These are phyloP conservation scores for Clathrus columnatus DNA, from an alignment of 768 basidiomycete species.

Conservation along the genomic window DNA sequence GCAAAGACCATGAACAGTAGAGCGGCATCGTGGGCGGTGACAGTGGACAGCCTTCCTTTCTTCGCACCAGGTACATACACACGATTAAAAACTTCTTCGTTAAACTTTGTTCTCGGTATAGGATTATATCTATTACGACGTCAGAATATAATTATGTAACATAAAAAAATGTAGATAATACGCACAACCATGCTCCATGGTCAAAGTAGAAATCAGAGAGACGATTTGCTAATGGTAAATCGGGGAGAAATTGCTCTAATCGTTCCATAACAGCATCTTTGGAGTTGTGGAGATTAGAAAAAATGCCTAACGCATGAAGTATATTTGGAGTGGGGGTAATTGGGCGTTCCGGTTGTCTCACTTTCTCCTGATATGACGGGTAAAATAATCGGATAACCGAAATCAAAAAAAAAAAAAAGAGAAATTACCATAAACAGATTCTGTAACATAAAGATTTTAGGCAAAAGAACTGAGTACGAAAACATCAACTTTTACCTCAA, in stretches of 20 bases:
- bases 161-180: constrained; percentile 17
- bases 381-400: background rate
- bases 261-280: constrained; percentile 3
- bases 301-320: constrained; percentile 5
- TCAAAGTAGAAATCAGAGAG: constrained; percentile 61
- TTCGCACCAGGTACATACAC: constrained; percentile 33
- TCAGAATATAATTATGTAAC: constrained; percentile 4
- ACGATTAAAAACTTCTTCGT: constrained; percentile 43
- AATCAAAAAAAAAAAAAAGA: background rate
- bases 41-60: constrained; percentile 14
- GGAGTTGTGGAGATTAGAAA: constrained; percentile 4
- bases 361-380: background rate
- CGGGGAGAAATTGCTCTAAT: constrained; percentile 31
- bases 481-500: constrained; percentile 3
- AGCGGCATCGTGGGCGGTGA: constrained; percentile 45
- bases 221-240: constrained; percentile 47
- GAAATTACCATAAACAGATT: constrained; percentile 2
- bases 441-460: background rate
- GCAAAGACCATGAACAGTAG: constrained; percentile 61
- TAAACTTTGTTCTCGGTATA: constrained; percentile 43
- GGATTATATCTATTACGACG: constrained; percentile 40
- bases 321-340: background rate
- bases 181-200: constrained; percentile 48
- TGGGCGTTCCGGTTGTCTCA: background rate
- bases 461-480: background rate